Evolutionary conservation across 306 rosid genomes (phyloP), one percentile per base, ranked within the genome.

Genomic region (Cicer cuneatum): DNA sequence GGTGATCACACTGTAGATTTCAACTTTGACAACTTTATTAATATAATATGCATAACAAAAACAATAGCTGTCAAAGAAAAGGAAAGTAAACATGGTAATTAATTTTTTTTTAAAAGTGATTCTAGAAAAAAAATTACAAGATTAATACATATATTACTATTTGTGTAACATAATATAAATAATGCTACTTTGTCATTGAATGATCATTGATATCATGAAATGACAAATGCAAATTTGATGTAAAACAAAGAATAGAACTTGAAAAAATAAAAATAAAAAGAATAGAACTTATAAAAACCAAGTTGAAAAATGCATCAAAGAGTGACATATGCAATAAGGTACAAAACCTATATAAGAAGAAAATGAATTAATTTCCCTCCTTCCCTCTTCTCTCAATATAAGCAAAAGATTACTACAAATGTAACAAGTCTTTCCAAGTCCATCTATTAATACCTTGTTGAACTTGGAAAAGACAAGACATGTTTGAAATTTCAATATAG

Each of bases 1-100:
- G 45, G 69, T 46, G 9, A 21, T 83, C 81, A 14, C 48, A 77
- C 88, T 79, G 86, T 78, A 76, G 85, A 79, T 76, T 89, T 80
- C 82, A 80, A 82, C 82, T 75, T 61, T 48, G 51, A 14, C 67
- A 78, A 72, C 19, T 58, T 39, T 60, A 58, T 14, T 15, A 45
- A 15, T 39, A 8, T 12, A 41, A 85, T 81, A 66, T 24, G 41
- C 14, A 33, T 61, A 43, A 69, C 10, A 46, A 24, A 37, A 67
- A 63, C 73, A 57, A 68, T 75, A 51, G 52, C 66, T 79, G 65
- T 38, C 70, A 66, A 77, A 71, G 46, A 42, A 74, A 71, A 82
- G 21, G 78, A 53, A 81, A 52, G 0, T 24, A 24, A 24, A 24
- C 33, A 24, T 0, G 33, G 33, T 24, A 24, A 24, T 2, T 24